phyloP scores from a whole-genome alignment of 2,329 filamentous ascomycete genomes.

The Moelleriella libera region DNA sequence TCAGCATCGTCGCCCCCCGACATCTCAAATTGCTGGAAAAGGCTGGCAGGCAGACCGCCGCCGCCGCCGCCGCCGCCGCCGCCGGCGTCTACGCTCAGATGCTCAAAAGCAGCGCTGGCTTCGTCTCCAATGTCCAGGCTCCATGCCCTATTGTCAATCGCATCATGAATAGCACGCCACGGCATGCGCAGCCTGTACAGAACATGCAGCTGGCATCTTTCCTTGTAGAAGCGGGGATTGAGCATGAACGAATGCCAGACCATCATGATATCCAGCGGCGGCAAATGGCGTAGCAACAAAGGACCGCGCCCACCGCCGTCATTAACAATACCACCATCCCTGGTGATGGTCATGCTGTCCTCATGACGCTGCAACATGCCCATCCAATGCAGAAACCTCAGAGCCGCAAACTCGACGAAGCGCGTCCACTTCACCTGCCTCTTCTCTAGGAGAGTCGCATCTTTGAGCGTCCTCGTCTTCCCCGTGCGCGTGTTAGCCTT shows the following conservation, averaged over 20 bases:
- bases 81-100: neutral
- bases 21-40: slow-evolving; percentile 4
- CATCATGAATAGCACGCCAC: slow-evolving; percentile 7
- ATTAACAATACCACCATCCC: neutral
- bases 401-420: slow-evolving; percentile 13
- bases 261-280: slow-evolving; percentile 19
- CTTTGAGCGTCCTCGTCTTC: slow-evolving; percentile 10
- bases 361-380: neutral
- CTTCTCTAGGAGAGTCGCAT: slow-evolving; percentile 6
- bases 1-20: neutral
- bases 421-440: slow-evolving; percentile 11
- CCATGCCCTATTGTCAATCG: slow-evolving; percentile 8
- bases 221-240: slow-evolving; percentile 13
- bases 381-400: slow-evolving; percentile 13
- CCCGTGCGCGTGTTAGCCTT: slow-evolving; percentile 6
- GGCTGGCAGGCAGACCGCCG: neutral
- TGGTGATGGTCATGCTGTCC: neutral
- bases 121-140: neutral
- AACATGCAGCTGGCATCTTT: slow-evolving; percentile 4
- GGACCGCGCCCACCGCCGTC: neutral
- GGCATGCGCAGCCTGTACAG: slow-evolving; percentile 9
- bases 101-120: slow-evolving; percentile 1
- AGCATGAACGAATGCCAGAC: slow-evolving; percentile 22
- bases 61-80: neutral
- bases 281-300: slow-evolving; percentile 3